Evolutionary conservation across 169 alveolate genomes (phyloP), one percentile per base, ranked within the genome.

Genomic region (Miamiensis avidus): DNA sequence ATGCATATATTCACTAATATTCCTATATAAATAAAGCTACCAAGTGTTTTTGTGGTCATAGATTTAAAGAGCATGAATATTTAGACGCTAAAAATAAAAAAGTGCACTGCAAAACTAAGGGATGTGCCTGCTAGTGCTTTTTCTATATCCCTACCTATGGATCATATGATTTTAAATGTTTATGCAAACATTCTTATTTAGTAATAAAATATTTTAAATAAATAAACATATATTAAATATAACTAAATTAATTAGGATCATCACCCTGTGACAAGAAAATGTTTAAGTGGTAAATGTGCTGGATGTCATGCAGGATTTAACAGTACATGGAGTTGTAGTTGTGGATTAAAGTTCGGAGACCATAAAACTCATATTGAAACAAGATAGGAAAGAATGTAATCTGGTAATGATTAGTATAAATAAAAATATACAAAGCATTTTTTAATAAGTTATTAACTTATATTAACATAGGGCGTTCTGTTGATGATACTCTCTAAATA

Each of bases 41-140:
- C n/a, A 88, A 90, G 83, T 97, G 99, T 84, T 94, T 97, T 84
- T 97, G 99, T 84, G 96, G 94, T 26, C 99, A 97, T 89, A 74
- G 98, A 78, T 95, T 89, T 79, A 91, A 95, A 84, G 96, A 95
- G 65, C 99, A 97, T 89, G 91, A 91, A 83, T 93, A 92, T 75
- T 94, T 92, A 84, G 88, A 91, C 82, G 91, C 94, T 16, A 89
- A 92, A 49, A 86, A 88, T 31, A 93, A 93, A 78, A 94, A 94
- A 82, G 97, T 97, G 32, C 89, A 93, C 34, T 97, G 99, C 73
- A 91, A 92, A 82, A 93, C 92, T 74, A 85, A 89, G 20, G 91
- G 93, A 85, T 97, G 99, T 85, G 86, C 86, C 77, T 95, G 98
- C 81, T 87, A 84, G 73, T 85, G 90, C 79, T 97, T 90, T 85